Percentiles rank a stretch among this genome's conserved stretches.
These are phyloP conservation scores for Cryptosporidium tyzzeri DNA, from an alignment of 169 alveolate genomes.

Conservation along the genomic window DNA sequence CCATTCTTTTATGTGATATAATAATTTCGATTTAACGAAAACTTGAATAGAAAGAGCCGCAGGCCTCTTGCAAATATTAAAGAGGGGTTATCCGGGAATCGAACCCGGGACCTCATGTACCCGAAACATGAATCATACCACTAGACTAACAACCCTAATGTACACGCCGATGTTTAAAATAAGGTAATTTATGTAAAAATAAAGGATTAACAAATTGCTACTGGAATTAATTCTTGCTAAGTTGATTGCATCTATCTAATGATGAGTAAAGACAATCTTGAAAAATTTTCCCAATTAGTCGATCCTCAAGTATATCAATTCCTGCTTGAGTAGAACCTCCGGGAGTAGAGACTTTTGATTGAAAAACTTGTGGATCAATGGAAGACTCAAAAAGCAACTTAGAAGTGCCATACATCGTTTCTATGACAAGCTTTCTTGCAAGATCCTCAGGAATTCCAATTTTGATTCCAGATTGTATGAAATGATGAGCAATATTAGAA, in stretches of 20 bases:
- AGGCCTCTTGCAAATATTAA: not conserved
- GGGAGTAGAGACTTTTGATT: slow-evolving; percentile 61
- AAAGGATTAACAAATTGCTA: not conserved
- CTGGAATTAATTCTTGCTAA: slow-evolving; percentile 14
- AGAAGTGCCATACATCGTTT: slow-evolving; percentile 69
- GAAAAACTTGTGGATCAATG: slow-evolving; percentile 3
- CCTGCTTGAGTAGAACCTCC: slow-evolving; percentile 77
- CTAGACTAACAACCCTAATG: slow-evolving; percentile 90
- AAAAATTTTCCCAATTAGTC: slow-evolving; percentile 1
- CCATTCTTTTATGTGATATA: too few species aligned
- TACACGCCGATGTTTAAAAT: too few species aligned
- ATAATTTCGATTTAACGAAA: too few species aligned
- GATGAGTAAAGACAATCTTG: slow-evolving; percentile 35
- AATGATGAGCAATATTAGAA: slow-evolving; percentile 46
- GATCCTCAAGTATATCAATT: slow-evolving; percentile 41
- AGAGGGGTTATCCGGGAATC: slow-evolving; percentile 94
- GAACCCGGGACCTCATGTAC: slow-evolving; percentile 99
- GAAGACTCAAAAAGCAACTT: slow-evolving; percentile 26
- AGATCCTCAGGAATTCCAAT: slow-evolving; percentile 54
- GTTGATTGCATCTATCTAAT: slow-evolving; percentile 9
- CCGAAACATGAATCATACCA: slow-evolving; percentile 99
- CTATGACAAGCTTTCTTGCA: slow-evolving; percentile 27
- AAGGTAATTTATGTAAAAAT: not conserved
- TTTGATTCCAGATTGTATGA: slow-evolving; percentile 13
- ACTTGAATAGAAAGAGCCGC: not conserved